Evolutionary conservation across 176 grass and related monocot species (phyloP), one percentile per base, ranked within the genome.

Genomic region (Tuctoria greenei): DNA sequence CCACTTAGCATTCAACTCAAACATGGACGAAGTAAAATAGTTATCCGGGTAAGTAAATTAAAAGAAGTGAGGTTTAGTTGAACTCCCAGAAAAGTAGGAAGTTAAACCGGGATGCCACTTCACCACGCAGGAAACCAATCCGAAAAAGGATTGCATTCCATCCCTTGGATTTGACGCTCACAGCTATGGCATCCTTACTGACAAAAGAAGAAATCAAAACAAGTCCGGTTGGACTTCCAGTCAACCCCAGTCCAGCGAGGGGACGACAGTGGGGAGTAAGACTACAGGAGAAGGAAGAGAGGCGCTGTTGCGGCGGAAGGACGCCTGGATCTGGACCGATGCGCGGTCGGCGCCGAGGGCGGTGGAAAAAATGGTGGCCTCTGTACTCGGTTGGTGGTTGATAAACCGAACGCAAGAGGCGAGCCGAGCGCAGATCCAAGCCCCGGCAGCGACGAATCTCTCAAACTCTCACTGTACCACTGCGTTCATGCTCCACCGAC

Each of bases 401-500:
- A 15, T 31, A 36, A 66, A 52, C 61, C 44, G 28, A 77, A 66
- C 61, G 31, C 45, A 27, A n/a, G 7, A 54, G n/a, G 61, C 6
- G 34, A 34, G 4, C 23, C 34, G 20, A 20, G 20, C 67, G 15
- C 50, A 66, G 69, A 71, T 59, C 57, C 78, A 54, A 35, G 26
- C 64, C 36, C 42, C 4, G 27, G 21, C 25, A 56, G 31, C 18
- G 35, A 83, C 74, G 54, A 73, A 78, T 70, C 64, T 68, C 68
- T 13, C 61, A 58, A 68, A 86, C 83, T 78, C 80, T 43, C 85
- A 24, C 10, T 50, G 35, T 20, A 66, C 24, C 15, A 31, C 31
- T 31, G 31, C 31, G 31, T 31, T 54, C 68, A 45, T 6, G 61
- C 80, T 62, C 85, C 80, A 83, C 85, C 85, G 80, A 83, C 85